These are phyloP conservation scores for Microthlaspi erraticum DNA, from an alignment of 345 rosid species.

Conservation along the genomic window DNA sequence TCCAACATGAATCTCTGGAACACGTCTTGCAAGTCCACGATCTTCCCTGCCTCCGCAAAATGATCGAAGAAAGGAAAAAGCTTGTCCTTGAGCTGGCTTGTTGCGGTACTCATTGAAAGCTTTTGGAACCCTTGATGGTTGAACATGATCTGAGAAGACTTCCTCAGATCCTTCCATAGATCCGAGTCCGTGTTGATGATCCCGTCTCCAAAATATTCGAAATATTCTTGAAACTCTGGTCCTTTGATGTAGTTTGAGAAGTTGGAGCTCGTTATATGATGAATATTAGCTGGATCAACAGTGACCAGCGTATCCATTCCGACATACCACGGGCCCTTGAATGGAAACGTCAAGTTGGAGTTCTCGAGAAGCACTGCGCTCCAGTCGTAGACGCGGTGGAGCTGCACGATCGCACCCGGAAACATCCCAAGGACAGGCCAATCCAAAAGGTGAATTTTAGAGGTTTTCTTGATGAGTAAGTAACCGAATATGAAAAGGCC, in stretches of 20 bases:
- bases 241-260: constrained; percentile 14
- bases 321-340: not conserved
- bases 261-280: not conserved
- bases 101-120: not conserved
- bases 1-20: too few relatives aligned
- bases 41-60: not conserved
- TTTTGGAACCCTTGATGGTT: not conserved
- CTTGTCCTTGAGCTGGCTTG: not conserved
- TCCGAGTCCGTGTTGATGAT: not conserved
- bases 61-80: not conserved
- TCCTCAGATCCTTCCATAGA: not conserved
- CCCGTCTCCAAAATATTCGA: not conserved
- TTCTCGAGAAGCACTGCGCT: not conserved
- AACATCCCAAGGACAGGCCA: too few relatives aligned
- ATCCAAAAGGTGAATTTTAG: too few relatives aligned
- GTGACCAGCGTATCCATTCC: constrained; percentile 6
- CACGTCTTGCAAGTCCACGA: too few relatives aligned
- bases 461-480: too few relatives aligned
- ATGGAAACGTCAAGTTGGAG: not conserved
- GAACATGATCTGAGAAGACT: not conserved
- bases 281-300: not conserved
- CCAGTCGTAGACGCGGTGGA: too few relatives aligned
- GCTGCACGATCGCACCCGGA: too few relatives aligned
- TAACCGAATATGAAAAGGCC: too few relatives aligned
- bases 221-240: not conserved